Conservation (phyloP, 495 filamentous ascomycete genomes). For the Penicillium desertorum region DNA sequence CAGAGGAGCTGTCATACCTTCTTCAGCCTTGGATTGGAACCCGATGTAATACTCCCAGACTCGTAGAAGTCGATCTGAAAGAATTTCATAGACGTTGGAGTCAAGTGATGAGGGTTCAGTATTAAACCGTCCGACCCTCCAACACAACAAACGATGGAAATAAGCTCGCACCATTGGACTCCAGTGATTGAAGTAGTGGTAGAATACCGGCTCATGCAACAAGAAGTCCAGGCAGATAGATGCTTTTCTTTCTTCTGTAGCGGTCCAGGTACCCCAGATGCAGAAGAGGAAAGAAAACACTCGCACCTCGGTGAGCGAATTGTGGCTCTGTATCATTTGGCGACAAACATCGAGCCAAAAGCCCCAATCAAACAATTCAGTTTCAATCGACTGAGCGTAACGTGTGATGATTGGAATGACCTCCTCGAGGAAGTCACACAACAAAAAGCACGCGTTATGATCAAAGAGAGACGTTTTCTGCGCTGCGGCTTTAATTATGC, state of each 20-base stretch:
- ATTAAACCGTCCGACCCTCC: slow-evolving; percentile 81
- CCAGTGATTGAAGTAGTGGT: slow-evolving; percentile 91
- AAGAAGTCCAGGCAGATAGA: slow-evolving; percentile 77
- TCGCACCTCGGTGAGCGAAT: slow-evolving; percentile 90
- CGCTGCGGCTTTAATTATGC: slow-evolving; percentile 69
- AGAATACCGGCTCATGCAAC: slow-evolving; percentile 73
- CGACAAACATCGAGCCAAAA: slow-evolving; percentile 89
- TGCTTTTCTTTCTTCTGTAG: slow-evolving; percentile 66
- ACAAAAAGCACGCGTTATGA: slow-evolving; percentile 83
- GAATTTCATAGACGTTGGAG: slow-evolving; percentile 66
- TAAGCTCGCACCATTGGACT: slow-evolving; percentile 98
- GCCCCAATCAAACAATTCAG: slow-evolving; percentile 65
- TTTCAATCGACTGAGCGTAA: slow-evolving; percentile 51
- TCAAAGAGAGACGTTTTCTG: slow-evolving; percentile 79
- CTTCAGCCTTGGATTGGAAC: slow-evolving; percentile 64
- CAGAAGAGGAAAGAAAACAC: slow-evolving; percentile 83
- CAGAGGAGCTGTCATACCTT: slow-evolving; percentile 50
- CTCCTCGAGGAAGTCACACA: slow-evolving; percentile 93
- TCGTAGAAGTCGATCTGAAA: slow-evolving; percentile 67
- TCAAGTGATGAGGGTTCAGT: slow-evolving; percentile 67
- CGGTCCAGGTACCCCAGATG: slow-evolving; percentile 73
- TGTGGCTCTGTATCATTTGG: slow-evolving; percentile 82
- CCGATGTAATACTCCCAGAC: slow-evolving; percentile 76
- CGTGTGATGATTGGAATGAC: slow-evolving; percentile 59
- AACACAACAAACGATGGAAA: slow-evolving; percentile 90